Evolutionary conservation across 108 stramenopile genomes (phyloP).

Genomic region (Seminavis robusta): DNA sequence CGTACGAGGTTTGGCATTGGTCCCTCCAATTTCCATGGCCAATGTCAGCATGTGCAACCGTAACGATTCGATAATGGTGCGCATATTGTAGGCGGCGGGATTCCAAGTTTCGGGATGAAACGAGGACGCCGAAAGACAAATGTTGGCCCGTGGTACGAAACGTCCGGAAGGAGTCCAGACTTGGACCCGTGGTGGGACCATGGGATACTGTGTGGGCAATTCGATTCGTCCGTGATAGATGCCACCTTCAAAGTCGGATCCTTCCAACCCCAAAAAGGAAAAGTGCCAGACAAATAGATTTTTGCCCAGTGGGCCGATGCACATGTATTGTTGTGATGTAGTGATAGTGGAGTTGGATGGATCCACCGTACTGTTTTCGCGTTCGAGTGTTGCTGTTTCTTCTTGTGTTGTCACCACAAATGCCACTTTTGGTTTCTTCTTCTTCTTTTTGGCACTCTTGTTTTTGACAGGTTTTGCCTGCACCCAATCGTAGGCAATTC

Average conservation of each 20-base stretch:
- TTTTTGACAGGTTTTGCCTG: conserved; percentile 28
- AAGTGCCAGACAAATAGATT: conserved; percentile 90
- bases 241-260: conserved; percentile 64
- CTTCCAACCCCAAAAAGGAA: conserved; percentile 64
- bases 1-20: conserved; percentile 33
- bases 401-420: neutral
- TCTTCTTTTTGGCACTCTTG: conserved; percentile 5
- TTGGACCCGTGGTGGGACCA: conserved; percentile 78
- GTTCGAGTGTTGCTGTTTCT: neutral
- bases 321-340: conserved; percentile 22
- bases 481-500: conserved; percentile 84
- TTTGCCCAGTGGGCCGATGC: conserved; percentile 70
- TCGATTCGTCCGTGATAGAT: conserved; percentile 86
- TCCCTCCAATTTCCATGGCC: conserved; percentile 83
- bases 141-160: conserved; percentile 59
- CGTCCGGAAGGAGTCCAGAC: conserved; percentile 85
- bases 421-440: neutral
- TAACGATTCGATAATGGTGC: conserved; percentile 64
- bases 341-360: too few species aligned
- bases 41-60: conserved; percentile 79
- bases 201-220: conserved; percentile 83
- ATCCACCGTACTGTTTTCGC: neutral
- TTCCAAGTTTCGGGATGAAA: conserved; percentile 92
- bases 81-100: conserved; percentile 67
- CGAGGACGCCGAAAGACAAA: conserved; percentile 80